phyloP scores from a whole-genome alignment of 2,329 filamentous ascomycete genomes.

The Cordyceps tenuipes region DNA sequence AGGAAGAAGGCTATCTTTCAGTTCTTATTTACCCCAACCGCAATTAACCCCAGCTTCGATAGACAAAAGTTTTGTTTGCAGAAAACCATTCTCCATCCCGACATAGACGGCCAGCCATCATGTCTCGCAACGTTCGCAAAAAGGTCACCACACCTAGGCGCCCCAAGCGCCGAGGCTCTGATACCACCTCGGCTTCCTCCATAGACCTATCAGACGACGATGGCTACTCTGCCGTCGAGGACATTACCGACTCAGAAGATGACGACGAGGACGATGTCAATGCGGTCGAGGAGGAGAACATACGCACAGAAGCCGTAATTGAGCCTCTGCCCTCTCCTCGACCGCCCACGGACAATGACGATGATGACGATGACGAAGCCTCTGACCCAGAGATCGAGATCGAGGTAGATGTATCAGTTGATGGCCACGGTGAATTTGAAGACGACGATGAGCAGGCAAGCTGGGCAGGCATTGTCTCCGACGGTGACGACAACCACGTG shows the following conservation, averaged over 20 bases:
- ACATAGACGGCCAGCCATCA: slow-evolving; percentile 23
- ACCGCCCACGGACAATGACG: slow-evolving; percentile 33
- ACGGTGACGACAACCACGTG: slow-evolving; percentile 34
- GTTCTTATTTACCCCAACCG: background rate
- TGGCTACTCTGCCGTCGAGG: slow-evolving; percentile 68
- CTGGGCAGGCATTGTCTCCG: slow-evolving; percentile 49
- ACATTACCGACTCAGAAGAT: slow-evolving; percentile 68
- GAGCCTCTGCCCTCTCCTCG: slow-evolving; percentile 40
- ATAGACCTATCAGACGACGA: slow-evolving; percentile 57
- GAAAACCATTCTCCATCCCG: background rate
- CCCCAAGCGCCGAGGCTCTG: slow-evolving; percentile 40
- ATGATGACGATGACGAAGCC: slow-evolving; percentile 30
- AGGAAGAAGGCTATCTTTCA: background rate
- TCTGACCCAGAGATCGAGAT: background rate
- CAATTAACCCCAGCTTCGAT: background rate
- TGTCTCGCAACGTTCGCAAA: slow-evolving; percentile 47
- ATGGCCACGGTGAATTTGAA: slow-evolving; percentile 27
- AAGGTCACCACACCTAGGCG: slow-evolving; percentile 38
- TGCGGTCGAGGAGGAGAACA: slow-evolving; percentile 69
- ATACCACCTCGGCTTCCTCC: slow-evolving; percentile 44
- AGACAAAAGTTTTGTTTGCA: too few relatives aligned
- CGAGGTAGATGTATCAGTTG: slow-evolving; percentile 16
- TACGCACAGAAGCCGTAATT: slow-evolving; percentile 42
- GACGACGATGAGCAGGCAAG: slow-evolving; percentile 37
- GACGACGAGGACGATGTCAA: slow-evolving; percentile 73